Evolutionary conservation across 495 filamentous ascomycete genomes (phyloP).

Genomic region (Aspergillus campestris): DNA sequence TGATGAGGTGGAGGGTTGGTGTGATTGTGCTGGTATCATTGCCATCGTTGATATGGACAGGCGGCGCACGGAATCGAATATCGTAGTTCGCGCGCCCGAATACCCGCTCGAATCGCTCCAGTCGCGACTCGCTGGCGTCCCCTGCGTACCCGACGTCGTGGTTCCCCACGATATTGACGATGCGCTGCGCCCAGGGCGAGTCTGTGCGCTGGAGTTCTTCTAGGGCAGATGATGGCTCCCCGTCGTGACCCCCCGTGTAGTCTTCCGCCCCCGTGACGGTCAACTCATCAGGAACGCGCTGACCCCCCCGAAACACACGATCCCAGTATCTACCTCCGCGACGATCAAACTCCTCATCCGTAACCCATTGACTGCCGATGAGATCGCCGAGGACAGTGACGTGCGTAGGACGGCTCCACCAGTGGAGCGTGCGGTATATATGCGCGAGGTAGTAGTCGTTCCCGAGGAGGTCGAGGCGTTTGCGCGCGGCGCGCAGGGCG

Average conservation of each 20-base stretch:
- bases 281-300: constrained; percentile 57
- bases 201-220: constrained; percentile 45
- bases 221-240: constrained; percentile 28
- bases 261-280: constrained; percentile 20
- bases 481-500: constrained; percentile 53
- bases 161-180: constrained; percentile 89
- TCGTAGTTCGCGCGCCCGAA: constrained; percentile 90
- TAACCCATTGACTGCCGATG: constrained; percentile 94
- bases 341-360: constrained; percentile 68
- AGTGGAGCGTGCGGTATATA: constrained; percentile 76
- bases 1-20: constrained; percentile 61
- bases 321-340: constrained; percentile 73
- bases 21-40: constrained; percentile 17
- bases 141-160: constrained; percentile 96
- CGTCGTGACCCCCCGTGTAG: constrained; percentile 12
- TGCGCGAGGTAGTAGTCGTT: constrained; percentile 95
- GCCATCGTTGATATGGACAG: constrained; percentile 18
- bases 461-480: constrained; percentile 77
- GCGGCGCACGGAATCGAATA: constrained; percentile 52
- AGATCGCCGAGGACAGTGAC: constrained; percentile 84
- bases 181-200: constrained; percentile 55
- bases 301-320: constrained; percentile 62
- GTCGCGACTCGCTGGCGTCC: constrained; percentile 62
- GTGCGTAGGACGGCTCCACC: constrained; percentile 79
- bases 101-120: constrained; percentile 67